Conservation (phyloP, 140 eudicot genomes). For the Senecio squalidus region DNA sequence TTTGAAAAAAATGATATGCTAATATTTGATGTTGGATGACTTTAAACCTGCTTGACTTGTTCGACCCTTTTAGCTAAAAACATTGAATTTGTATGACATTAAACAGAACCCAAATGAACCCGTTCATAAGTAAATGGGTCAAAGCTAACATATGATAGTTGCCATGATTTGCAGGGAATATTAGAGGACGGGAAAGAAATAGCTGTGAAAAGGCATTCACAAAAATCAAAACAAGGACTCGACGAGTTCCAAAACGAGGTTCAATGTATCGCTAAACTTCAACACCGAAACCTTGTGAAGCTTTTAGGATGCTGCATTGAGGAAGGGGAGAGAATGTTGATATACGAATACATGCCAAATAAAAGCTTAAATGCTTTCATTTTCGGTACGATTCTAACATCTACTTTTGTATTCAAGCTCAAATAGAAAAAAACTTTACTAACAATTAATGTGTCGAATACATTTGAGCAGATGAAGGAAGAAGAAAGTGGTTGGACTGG, state of each 20-base stretch:
- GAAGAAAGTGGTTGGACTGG: constrained; percentile 28
- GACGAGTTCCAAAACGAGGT: constrained; percentile 38
- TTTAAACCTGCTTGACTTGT: not conserved
- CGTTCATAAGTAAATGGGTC: not conserved
- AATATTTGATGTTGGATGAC: not conserved
- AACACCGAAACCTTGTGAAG: constrained; percentile 43
- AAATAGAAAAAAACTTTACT: too few relatives aligned
- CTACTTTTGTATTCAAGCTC: too few relatives aligned
- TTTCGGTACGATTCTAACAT: constrained; percentile 35
- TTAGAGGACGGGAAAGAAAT: constrained; percentile 37
- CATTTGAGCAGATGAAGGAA: constrained; percentile 19
- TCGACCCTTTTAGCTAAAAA: not conserved
- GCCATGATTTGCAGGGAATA: constrained; percentile 31
- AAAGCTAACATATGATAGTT: not conserved
- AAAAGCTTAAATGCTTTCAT: constrained; percentile 42
- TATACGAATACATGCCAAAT: constrained; percentile 46
- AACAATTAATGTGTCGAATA: not conserved
- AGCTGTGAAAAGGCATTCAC: constrained; percentile 40
- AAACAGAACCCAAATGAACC: not conserved
- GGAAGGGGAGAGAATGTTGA: constrained; percentile 33
- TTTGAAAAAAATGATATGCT: not conserved
- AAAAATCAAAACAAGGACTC: constrained; percentile 39
- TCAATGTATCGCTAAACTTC: constrained; percentile 38
- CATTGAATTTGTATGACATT: not conserved
- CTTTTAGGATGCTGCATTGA: constrained; percentile 46